phyloP scores from a whole-genome alignment of 176 grass and related monocot species.

The Carex parvula region DNA sequence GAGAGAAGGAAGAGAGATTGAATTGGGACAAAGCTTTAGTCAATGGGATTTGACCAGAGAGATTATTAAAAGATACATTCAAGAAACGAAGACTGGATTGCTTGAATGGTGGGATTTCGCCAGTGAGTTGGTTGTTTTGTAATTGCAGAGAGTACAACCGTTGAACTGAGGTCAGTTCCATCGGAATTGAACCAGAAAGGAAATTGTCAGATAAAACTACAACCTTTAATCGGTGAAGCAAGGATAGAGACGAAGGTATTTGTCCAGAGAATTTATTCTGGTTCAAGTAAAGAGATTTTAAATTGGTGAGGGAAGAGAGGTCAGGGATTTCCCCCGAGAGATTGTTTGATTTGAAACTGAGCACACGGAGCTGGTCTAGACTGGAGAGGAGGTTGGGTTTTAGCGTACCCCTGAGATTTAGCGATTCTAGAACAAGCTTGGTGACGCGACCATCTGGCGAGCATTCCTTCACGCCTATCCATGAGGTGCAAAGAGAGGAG shows the following conservation, averaged over 20 bases:
- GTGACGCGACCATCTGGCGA: slow-evolving; percentile 38
- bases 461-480: slow-evolving; percentile 76
- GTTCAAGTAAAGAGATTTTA: slow-evolving; percentile 87
- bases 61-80: slow-evolving; percentile 63
- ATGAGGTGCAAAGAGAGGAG: slow-evolving; percentile 39
- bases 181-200: slow-evolving; percentile 60
- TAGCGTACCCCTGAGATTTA: slow-evolving; percentile 70
- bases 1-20: slow-evolving; percentile 55
- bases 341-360: slow-evolving; percentile 79
- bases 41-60: slow-evolving; percentile 55
- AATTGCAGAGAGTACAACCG: slow-evolving; percentile 58
- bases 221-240: slow-evolving; percentile 74
- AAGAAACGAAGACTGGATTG: slow-evolving; percentile 57
- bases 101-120: slow-evolving; percentile 44
- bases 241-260: slow-evolving; percentile 45
- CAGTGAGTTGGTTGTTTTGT: slow-evolving; percentile 51
- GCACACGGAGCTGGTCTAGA: slow-evolving; percentile 74
- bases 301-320: slow-evolving; percentile 51
- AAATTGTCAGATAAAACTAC: slow-evolving; percentile 64
- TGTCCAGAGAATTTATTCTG: slow-evolving; percentile 55
- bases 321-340: slow-evolving; percentile 71
- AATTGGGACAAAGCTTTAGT: slow-evolving; percentile 48
- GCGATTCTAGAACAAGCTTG: slow-evolving; percentile 84
- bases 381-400: slow-evolving; percentile 41
- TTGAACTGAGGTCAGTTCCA: slow-evolving; percentile 38